Evolutionary conservation across 257 asterid genomes (phyloP).

Genomic region (Nicotiana benthamiana): DNA sequence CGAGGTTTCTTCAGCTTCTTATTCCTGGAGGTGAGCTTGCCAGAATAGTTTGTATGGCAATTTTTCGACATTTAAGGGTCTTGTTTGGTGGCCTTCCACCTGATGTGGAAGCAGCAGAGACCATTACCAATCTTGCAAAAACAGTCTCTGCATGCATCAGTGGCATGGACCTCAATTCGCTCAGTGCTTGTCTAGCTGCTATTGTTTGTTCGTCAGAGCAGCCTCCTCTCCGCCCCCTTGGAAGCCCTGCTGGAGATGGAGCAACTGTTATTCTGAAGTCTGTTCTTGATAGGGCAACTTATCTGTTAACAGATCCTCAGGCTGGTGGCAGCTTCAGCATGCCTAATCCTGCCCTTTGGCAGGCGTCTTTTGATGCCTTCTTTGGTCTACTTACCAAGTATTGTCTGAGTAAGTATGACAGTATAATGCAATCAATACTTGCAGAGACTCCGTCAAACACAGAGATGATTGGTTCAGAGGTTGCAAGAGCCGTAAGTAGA

Average conservation of each 20-base stretch:
- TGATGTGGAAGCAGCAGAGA: slow-evolving; percentile 46
- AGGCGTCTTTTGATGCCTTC: slow-evolving; percentile 86
- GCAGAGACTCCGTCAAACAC: slow-evolving; percentile 36
- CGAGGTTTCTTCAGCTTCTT: slow-evolving; percentile 65
- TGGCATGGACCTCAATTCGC: slow-evolving; percentile 79
- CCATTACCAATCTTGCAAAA: slow-evolving; percentile 44
- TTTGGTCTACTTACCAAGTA: slow-evolving; percentile 72
- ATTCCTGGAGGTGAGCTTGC: slow-evolving; percentile 70
- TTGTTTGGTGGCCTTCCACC: slow-evolving; percentile 76
- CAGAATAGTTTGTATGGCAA: slow-evolving; percentile 80
- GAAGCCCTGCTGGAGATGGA: slow-evolving; percentile 76
- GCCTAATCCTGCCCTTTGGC: slow-evolving; percentile 78
- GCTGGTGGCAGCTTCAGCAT: slow-evolving; percentile 36
- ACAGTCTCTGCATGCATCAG: slow-evolving; percentile 42
- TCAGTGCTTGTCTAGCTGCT: slow-evolving; percentile 89
- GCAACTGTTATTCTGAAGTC: slow-evolving; percentile 64
- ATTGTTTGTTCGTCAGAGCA: slow-evolving; percentile 78
- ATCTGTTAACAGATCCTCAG: slow-evolving; percentile 45
- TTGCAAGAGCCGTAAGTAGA: slow-evolving; percentile 60
- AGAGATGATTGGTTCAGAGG: slow-evolving; percentile 49
- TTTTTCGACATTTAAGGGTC: slow-evolving; percentile 78
- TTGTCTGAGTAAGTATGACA: slow-evolving; percentile 60
- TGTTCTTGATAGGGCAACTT: slow-evolving; percentile 65
- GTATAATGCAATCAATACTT: slow-evolving; percentile 54
- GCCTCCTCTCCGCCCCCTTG: slow-evolving; percentile 84